These are phyloP conservation scores for Arabidopsis arenosa DNA, from an alignment of 345 rosid genomes.

Conservation along the genomic window DNA sequence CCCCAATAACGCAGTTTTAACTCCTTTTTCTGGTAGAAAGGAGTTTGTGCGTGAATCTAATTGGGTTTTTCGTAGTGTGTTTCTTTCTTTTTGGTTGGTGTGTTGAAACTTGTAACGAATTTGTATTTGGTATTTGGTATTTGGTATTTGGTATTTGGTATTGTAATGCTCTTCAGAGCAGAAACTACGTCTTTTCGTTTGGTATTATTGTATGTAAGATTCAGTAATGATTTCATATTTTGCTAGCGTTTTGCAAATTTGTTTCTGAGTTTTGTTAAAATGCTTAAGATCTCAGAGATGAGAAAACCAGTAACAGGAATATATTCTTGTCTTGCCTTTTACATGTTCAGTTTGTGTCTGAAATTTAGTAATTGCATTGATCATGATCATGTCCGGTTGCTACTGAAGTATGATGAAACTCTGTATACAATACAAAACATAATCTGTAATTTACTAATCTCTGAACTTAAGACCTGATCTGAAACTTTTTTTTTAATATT, in stretches of 20 bases:
- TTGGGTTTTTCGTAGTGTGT: slow-evolving; percentile 36
- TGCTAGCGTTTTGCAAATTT: not conserved
- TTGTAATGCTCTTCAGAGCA: slow-evolving; percentile 33
- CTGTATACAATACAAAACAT: slow-evolving; percentile 51
- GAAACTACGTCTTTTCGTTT: not conserved
- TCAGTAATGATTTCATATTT: not conserved
- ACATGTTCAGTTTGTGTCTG: not conserved
- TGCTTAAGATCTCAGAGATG: not conserved
- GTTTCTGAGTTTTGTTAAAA: not conserved
- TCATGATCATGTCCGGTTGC: slow-evolving; percentile 64
- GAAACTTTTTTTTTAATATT: too few relatives aligned
- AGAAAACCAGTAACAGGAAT: not conserved
- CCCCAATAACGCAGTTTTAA: slow-evolving; percentile 45
- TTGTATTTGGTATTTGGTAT: slow-evolving; percentile 6
- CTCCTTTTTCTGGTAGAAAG: slow-evolving; percentile 49
- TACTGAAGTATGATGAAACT: slow-evolving; percentile 82
- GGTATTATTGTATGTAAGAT: slow-evolving; percentile 20
- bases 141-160: too few relatives aligned
- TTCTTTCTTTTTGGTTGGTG: slow-evolving; percentile 1
- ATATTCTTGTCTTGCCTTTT: not conserved
- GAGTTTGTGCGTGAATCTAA: slow-evolving; percentile 86
- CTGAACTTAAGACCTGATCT: not conserved
- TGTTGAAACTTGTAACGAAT: slow-evolving; percentile 13
- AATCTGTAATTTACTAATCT: not conserved
- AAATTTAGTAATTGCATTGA: slow-evolving; percentile 30